Percentiles rank a stretch among this genome's conserved stretches.
Evolutionary conservation across 176 grass and related monocot species (phyloP).

Genomic region (Eleusine indica): DNA sequence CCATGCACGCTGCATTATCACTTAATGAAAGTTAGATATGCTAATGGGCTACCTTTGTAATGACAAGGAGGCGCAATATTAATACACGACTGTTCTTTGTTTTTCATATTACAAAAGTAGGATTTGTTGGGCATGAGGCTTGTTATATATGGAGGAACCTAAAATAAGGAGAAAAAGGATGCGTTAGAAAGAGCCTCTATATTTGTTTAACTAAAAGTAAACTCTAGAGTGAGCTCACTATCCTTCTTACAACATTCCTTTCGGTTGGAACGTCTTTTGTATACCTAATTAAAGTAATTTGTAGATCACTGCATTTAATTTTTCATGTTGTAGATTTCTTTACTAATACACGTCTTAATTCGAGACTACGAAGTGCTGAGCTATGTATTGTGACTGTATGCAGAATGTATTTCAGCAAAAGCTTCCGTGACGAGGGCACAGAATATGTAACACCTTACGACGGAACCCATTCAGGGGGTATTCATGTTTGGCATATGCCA

Average conservation of each 20-base stretch:
- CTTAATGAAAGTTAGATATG: conserved; percentile 12
- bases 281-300: conserved; percentile 65
- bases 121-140: conserved; percentile 40
- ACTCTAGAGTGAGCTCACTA: conserved; percentile 35
- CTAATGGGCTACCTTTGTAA: conserved; percentile 29
- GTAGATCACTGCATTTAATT: conserved; percentile 9
- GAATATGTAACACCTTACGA: not conserved
- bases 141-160: conserved; percentile 1
- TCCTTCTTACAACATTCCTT: conserved; percentile 57
- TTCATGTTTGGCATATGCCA: no score
- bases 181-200: conserved; percentile 4
- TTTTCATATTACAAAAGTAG: conserved; percentile 39
- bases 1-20: conserved; percentile 40
- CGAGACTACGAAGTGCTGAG: not conserved
- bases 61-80: conserved; percentile 37
- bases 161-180: not conserved
- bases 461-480: no score
- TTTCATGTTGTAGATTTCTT: not conserved
- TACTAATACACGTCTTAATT: not conserved
- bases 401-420: not conserved
- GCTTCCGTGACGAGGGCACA: not conserved
- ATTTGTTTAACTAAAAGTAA: conserved; percentile 40
- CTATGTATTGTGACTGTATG: not conserved
- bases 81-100: conserved; percentile 18
- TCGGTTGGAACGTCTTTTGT: conserved; percentile 58